Percentiles rank a stretch among this genome's conserved stretches.
Conservation (phyloP, 805 yeast genomes). For the Saccharomycopsis capsularis region DNA sequence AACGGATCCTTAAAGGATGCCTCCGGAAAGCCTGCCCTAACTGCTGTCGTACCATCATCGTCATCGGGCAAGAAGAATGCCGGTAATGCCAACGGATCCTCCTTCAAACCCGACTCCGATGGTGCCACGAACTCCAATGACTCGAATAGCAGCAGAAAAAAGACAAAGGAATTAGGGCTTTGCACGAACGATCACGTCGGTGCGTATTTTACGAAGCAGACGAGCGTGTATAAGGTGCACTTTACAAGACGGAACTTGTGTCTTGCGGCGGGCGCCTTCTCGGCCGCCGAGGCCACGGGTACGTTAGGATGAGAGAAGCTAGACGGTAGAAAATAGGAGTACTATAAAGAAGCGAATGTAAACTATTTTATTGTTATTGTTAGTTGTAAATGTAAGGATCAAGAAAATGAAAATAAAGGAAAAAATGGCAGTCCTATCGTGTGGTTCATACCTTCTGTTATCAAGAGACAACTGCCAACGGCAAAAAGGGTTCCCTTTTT, state of each 20-base stretch:
- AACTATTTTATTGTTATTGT: too few relatives aligned
- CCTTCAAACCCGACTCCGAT: constrained; percentile 25
- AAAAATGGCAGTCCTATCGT: too few relatives aligned
- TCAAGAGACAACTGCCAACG: too few relatives aligned
- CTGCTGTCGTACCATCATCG: constrained; percentile 17
- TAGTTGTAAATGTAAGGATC: too few relatives aligned
- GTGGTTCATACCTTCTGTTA: too few relatives aligned
- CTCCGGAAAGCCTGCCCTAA: constrained; percentile 6
- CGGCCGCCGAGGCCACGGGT: neutral
- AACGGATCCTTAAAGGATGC: constrained; percentile 7
- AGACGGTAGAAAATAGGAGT: too few relatives aligned
- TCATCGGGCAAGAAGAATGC: constrained; percentile 18
- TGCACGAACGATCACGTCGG: constrained; percentile 80
- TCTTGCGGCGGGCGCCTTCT: constrained; percentile 35
- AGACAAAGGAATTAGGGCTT: constrained; percentile 60
- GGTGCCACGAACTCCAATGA: constrained; percentile 20
- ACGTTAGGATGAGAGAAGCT: too few relatives aligned
- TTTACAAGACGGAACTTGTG: constrained; percentile 88
- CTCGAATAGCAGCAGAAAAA: constrained; percentile 29
- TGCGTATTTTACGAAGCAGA: constrained; percentile 86
- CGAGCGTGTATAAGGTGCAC: constrained; percentile 89
- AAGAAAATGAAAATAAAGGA: too few relatives aligned
- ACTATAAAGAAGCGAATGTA: too few relatives aligned
- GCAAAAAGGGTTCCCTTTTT: too few relatives aligned
- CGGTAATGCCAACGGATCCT: constrained; percentile 28